Percentiles rank a stretch among this genome's conserved stretches.
phyloP scores from a whole-genome alignment of 2,329 filamentous ascomycete species.

The Chrysosporium keratinophilum region DNA sequence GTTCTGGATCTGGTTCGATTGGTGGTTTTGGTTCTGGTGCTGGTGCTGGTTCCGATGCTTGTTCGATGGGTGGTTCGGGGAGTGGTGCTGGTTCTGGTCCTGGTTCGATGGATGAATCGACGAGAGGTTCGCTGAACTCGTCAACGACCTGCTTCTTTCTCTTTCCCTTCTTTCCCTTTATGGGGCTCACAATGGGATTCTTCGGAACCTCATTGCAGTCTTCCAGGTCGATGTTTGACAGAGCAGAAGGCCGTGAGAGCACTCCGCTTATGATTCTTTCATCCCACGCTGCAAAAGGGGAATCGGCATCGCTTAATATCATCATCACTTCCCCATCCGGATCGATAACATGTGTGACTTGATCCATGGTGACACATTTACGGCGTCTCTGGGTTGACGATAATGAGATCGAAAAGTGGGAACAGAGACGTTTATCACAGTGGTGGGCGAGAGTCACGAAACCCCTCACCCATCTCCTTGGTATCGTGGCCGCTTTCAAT shows the following conservation, averaged over 20 bases:
- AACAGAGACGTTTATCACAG: too few species aligned
- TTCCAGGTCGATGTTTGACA: neutral
- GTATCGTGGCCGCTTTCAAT: too few species aligned
- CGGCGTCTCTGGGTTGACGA: too few species aligned
- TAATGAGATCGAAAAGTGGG: too few species aligned
- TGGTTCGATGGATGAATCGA: too few species aligned
- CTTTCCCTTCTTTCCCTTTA: neutral
- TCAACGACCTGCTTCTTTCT: neutral
- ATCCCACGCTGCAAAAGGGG: slow-evolving; percentile 6
- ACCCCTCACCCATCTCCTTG: too few species aligned
- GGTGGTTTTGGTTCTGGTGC: neutral
- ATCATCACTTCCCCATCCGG: slow-evolving; percentile 8
- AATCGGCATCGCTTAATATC: neutral
- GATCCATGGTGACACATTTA: slow-evolving; percentile 5
- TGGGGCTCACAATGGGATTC: neutral
- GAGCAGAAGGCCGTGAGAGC: neutral
- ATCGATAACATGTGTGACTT: slow-evolving; percentile 3
- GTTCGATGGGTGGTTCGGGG: too few species aligned
- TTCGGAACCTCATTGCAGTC: neutral
- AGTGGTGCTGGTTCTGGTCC: too few species aligned
- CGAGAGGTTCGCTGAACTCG: too few species aligned
- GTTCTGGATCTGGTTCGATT: neutral
- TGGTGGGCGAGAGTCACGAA: too few species aligned
- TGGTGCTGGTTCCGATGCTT: too few species aligned
- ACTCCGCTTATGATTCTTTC: neutral